A percentile compares a stretch with the other conserved stretches of the same genome.
Conservation (phyloP, 2,329 filamentous ascomycete genomes). For the Epichloe festucae region DNA sequence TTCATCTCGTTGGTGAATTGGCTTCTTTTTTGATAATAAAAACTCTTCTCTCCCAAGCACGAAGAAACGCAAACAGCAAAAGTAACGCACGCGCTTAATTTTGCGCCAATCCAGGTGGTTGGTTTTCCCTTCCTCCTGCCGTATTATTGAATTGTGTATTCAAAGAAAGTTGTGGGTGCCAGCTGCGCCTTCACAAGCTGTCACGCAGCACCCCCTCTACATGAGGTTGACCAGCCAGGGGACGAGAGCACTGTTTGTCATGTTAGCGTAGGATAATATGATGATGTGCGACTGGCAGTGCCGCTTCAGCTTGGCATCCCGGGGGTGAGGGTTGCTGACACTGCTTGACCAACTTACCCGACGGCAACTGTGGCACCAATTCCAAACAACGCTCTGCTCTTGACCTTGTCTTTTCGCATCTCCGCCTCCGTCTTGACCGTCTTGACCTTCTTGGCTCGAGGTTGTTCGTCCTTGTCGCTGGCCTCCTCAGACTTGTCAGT, state of each 20-base stretch:
- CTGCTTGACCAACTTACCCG: slow-evolving; percentile 52
- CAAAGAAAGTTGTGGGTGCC: background rate
- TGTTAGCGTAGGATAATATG: slow-evolving; percentile 7
- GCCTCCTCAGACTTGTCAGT: slow-evolving; percentile 17
- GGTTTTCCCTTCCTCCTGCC: background rate
- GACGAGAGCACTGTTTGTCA: slow-evolving; percentile 27
- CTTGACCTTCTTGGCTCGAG: slow-evolving; percentile 61
- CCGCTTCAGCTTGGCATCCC: background rate
- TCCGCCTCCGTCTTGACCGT: slow-evolving; percentile 71
- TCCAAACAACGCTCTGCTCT: slow-evolving; percentile 73
- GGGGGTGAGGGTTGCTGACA: background rate
- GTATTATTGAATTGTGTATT: background rate
- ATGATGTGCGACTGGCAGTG: background rate
- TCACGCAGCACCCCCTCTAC: slow-evolving; percentile 15
- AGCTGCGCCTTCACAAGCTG: background rate
- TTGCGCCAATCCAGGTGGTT: slow-evolving; percentile 1
- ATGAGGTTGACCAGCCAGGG: slow-evolving; percentile 40
- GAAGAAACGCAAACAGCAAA: background rate
- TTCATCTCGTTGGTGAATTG: slow-evolving; percentile 2
- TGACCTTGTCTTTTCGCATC: slow-evolving; percentile 72
- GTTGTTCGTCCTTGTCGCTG: slow-evolving; percentile 27
- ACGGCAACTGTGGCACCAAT: slow-evolving; percentile 77
- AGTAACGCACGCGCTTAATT: background rate
- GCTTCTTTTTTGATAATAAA: background rate
- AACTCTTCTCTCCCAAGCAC: background rate